A percentile compares a stretch with the other conserved stretches of the same genome.
phyloP scores from a whole-genome alignment of 495 filamentous ascomycete species.

The Letharia lupina region DNA sequence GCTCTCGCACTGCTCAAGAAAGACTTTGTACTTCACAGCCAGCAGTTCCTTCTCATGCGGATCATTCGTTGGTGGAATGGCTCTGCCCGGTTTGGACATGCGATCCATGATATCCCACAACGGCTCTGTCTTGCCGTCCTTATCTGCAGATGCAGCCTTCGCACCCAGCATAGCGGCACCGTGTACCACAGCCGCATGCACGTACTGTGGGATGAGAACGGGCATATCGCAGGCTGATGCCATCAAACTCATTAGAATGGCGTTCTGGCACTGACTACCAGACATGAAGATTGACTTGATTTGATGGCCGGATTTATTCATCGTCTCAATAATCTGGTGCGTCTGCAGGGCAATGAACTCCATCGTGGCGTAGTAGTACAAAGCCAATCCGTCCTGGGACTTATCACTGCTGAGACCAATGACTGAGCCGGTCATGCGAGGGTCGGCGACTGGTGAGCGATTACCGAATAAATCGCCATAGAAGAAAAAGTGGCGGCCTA shows the following conservation, averaged over 20 bases:
- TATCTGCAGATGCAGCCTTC: slow-evolving; percentile 76
- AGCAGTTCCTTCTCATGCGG: slow-evolving; percentile 68
- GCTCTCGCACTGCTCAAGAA: slow-evolving; percentile 56
- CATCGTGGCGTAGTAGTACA: slow-evolving; percentile 88
- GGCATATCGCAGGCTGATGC: slow-evolving; percentile 86
- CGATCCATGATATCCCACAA: slow-evolving; percentile 96
- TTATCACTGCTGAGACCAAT: slow-evolving; percentile 81
- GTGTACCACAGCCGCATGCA: slow-evolving; percentile 92
- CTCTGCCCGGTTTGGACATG: slow-evolving; percentile 88
- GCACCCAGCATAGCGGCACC: slow-evolving; percentile 95
- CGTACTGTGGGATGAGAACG: slow-evolving; percentile 82
- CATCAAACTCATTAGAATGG: slow-evolving; percentile 80
- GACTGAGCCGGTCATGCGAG: slow-evolving; percentile 81
- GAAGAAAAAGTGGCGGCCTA: slow-evolving; percentile 92
- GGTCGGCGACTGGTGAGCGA: slow-evolving; percentile 83
- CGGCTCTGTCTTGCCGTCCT: slow-evolving; percentile 69
- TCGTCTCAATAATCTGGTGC: slow-evolving; percentile 83
- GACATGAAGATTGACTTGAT: slow-evolving; percentile 97
- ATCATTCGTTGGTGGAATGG: slow-evolving; percentile 63
- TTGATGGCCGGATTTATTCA: slow-evolving; percentile 76
- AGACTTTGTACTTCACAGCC: slow-evolving; percentile 69
- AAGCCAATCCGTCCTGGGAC: slow-evolving; percentile 72
- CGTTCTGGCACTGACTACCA: slow-evolving; percentile 92
- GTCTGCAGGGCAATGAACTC: slow-evolving; percentile 98
- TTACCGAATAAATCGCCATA: slow-evolving; percentile 99